These are phyloP conservation scores for Tulasnella sp. DNA, from an alignment of 768 basidiomycete genomes.

Conservation along the genomic window DNA sequence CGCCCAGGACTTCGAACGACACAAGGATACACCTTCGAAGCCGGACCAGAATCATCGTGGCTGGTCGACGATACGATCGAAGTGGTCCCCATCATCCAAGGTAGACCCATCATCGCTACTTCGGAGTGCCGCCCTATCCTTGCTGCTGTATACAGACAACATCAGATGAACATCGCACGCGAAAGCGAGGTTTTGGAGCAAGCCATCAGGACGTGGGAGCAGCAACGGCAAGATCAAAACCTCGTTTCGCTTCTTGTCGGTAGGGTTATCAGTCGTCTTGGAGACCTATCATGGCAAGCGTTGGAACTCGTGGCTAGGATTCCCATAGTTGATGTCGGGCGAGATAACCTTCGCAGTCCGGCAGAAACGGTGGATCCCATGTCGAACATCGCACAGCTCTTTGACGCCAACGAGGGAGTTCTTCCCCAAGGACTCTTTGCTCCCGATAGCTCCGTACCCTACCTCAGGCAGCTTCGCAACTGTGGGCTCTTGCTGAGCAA, in stretches of 20 bases:
- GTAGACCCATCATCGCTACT: neutral
- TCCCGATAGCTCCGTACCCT: neutral
- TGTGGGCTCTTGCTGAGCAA: neutral
- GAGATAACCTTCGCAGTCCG: neutral
- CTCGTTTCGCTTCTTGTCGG: neutral
- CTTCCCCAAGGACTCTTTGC: neutral
- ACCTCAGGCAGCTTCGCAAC: neutral
- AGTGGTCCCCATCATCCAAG: neutral
- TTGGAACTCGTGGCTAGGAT: neutral
- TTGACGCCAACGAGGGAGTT: neutral
- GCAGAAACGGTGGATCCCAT: neutral
- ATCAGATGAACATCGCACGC: neutral
- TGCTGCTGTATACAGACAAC: neutral
- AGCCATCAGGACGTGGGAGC: neutral
- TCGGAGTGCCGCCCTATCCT: neutral
- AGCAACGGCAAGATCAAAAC: neutral
- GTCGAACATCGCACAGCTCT: neutral
- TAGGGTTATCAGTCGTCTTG: neutral
- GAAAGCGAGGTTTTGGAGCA: neutral
- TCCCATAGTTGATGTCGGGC: slow-evolving; percentile 1
- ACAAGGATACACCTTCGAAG: neutral
- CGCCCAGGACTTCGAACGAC: neutral
- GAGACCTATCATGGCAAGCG: no score
- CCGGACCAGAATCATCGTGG: neutral
- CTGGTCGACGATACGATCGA: neutral